Evolutionary conservation across 495 filamentous ascomycete species (phyloP).

Genomic region (Hyaloscypha finlandica): DNA sequence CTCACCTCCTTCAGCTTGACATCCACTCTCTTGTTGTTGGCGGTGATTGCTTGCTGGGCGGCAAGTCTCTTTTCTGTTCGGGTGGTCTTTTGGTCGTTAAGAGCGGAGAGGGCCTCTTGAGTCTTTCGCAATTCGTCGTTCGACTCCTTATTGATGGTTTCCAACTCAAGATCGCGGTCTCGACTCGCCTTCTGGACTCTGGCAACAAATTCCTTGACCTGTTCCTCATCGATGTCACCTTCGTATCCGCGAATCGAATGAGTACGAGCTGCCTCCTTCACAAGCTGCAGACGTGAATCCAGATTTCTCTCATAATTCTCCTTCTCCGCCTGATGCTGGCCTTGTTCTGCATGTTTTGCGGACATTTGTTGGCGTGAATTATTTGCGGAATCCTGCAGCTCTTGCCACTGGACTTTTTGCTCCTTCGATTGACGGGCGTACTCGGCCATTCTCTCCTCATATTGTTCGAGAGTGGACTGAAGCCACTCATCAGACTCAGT

Average conservation of each 20-base stretch:
- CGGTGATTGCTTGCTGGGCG: slow-evolving; percentile 65
- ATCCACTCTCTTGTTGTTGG: slow-evolving; percentile 66
- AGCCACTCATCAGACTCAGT: slow-evolving; percentile 79
- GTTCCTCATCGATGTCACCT: slow-evolving; percentile 69
- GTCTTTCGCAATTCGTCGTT: slow-evolving; percentile 68
- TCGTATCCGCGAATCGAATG: slow-evolving; percentile 87
- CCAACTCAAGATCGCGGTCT: slow-evolving; percentile 77
- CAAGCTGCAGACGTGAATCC: slow-evolving; percentile 63
- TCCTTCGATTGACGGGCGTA: slow-evolving; percentile 63
- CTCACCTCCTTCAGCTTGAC: slow-evolving; percentile 65
- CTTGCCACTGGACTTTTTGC: slow-evolving; percentile 60
- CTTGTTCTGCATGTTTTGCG: slow-evolving; percentile 77
- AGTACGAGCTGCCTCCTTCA: slow-evolving; percentile 74
- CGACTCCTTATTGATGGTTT: slow-evolving; percentile 70
- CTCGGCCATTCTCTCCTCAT: slow-evolving; percentile 69
- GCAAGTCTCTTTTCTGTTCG: slow-evolving; percentile 69
- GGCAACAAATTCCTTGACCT: slow-evolving; percentile 75
- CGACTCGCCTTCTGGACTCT: slow-evolving; percentile 70
- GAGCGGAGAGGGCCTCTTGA: slow-evolving; percentile 64
- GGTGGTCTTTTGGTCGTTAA: slow-evolving; percentile 66
- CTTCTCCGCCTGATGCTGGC: slow-evolving; percentile 82
- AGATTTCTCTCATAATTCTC: slow-evolving; percentile 82
- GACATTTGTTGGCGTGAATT: slow-evolving; percentile 57
- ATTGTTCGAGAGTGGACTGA: slow-evolving; percentile 73
- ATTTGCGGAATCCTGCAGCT: slow-evolving; percentile 65